Percentiles rank a stretch among this genome's conserved stretches.
phyloP scores from a whole-genome alignment of 805 yeast genomes.

The Novakomyces olei region DNA sequence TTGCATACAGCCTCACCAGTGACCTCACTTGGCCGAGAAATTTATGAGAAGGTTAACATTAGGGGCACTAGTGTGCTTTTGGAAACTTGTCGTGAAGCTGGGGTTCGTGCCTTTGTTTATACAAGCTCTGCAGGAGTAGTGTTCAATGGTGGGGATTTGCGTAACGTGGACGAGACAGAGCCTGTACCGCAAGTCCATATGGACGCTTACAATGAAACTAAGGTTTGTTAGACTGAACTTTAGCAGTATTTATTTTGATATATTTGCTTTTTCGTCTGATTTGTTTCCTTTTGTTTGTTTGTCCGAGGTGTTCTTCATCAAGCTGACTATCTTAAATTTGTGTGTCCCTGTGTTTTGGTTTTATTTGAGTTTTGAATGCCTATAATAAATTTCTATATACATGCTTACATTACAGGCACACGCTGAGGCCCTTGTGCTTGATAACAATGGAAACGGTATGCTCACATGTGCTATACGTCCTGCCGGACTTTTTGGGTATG shows the following conservation, averaged over 20 bases:
- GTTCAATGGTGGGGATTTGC: slow-evolving; percentile 81
- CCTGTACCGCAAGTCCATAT: slow-evolving; percentile 80
- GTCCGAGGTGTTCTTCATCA: no score
- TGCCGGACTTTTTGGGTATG: slow-evolving; percentile 97
- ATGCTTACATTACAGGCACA: no score
- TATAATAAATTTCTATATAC: no score
- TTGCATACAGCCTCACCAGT: slow-evolving; percentile 95
- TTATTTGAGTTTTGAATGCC: no score
- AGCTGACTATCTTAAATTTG: not conserved
- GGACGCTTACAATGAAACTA: slow-evolving; percentile 94
- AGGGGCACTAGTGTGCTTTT: slow-evolving; percentile 65
- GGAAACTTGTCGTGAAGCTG: slow-evolving; percentile 31
- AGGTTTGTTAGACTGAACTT: no score
- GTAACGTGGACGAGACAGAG: slow-evolving; percentile 82
- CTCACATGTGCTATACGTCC: slow-evolving; percentile 79
- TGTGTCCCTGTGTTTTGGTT: slow-evolving; percentile 4
- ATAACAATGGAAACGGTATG: slow-evolving; percentile 38
- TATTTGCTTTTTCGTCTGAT: no score
- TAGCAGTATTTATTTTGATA: no score
- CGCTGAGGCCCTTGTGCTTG: slow-evolving; percentile 65
- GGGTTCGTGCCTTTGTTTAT: slow-evolving; percentile 51
- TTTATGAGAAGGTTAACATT: slow-evolving; percentile 78
- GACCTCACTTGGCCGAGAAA: slow-evolving; percentile 62
- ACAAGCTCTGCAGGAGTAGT: slow-evolving; percentile 96
- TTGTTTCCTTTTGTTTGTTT: no score